phyloP scores from a whole-genome alignment of 495 filamentous ascomycete species.

The Aspergillus incahuasiensis region DNA sequence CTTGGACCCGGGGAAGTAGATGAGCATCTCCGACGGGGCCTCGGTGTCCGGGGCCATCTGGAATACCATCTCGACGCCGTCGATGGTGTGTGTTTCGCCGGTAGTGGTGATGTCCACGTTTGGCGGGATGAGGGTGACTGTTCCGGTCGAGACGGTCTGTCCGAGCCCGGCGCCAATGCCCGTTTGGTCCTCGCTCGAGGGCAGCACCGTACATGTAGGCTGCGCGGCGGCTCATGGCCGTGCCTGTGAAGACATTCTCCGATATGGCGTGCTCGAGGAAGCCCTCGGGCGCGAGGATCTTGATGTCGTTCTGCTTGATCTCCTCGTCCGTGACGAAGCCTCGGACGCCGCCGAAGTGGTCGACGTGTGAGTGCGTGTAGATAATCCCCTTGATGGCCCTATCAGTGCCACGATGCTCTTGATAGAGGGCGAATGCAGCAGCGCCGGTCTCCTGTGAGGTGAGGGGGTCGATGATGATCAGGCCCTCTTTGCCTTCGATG shows the following conservation, averaged over 20 bases:
- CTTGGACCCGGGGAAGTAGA: conserved; percentile 20
- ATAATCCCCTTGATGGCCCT: conserved; percentile 20
- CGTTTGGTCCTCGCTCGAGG: conserved; percentile 4
- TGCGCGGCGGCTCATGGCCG: conserved; percentile 22
- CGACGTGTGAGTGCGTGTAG: conserved; percentile 27
- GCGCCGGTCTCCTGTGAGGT: conserved; percentile 16
- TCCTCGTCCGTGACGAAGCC: conserved; percentile 13
- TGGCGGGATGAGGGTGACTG: conserved; percentile 16
- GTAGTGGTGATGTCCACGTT: conserved; percentile 17
- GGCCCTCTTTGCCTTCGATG: conserved; percentile 21
- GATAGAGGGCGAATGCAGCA: conserved; percentile 19
- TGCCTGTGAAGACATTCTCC: conserved; percentile 21
- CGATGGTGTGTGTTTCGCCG: conserved; percentile 12
- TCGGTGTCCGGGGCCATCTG: conserved; percentile 24
- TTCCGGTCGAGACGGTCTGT: conserved; percentile 13
- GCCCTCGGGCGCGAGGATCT: conserved; percentile 23
- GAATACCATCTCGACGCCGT: conserved; percentile 22
- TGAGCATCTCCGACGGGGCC: conserved; percentile 24
- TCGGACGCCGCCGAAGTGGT: conserved; percentile 24
- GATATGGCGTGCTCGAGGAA: conserved; percentile 21
- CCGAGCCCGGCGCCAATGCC: conserved; percentile 23
- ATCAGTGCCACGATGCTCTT: conserved; percentile 14
- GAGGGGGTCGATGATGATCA: conserved; percentile 25
- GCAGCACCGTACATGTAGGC: conserved; percentile 23
- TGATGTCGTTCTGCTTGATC: conserved; percentile 7